Evolutionary conservation across 2,329 filamentous ascomycete species (phyloP).

Genomic region (Trichophyton benhamiae): DNA sequence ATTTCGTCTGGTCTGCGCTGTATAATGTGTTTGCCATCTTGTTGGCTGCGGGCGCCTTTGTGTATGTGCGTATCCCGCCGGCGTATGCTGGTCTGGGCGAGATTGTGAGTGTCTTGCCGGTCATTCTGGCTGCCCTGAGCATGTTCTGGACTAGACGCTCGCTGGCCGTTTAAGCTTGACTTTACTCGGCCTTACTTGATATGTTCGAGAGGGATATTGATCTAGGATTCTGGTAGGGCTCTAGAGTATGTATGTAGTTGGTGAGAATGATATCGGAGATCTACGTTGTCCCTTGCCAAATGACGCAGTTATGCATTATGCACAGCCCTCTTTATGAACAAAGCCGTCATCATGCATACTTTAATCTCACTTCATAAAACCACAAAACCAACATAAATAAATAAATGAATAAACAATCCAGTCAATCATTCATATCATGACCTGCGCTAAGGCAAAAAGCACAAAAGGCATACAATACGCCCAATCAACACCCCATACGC

Average conservation of each 20-base stretch:
- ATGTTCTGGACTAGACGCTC: not conserved
- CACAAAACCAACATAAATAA: not conserved
- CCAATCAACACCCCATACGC: not conserved
- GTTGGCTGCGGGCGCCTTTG: slow-evolving; percentile 54
- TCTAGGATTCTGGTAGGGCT: too few relatives aligned
- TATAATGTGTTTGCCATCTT: slow-evolving; percentile 61
- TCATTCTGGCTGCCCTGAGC: slow-evolving; percentile 43
- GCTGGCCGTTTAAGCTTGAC: not conserved
- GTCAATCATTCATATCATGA: too few relatives aligned
- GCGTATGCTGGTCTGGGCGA: slow-evolving; percentile 59
- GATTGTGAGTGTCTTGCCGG: slow-evolving; percentile 60
- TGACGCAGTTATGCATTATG: not conserved
- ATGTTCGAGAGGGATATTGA: too few relatives aligned
- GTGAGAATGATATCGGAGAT: not conserved
- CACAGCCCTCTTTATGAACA: too few relatives aligned
- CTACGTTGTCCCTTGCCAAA: not conserved
- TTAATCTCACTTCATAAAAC: too few relatives aligned
- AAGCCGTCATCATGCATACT: too few relatives aligned
- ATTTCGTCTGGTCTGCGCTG: slow-evolving; percentile 57
- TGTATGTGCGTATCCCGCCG: slow-evolving; percentile 46
- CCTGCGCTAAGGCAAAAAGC: too few relatives aligned
- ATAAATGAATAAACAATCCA: not conserved
- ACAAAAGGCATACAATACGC: not conserved
- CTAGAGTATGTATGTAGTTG: not conserved
- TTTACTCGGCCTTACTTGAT: too few relatives aligned